These are phyloP conservation scores for Meripilus lineatus DNA, from an alignment of 1,284 basidiomycete genomes.

Conservation along the genomic window DNA sequence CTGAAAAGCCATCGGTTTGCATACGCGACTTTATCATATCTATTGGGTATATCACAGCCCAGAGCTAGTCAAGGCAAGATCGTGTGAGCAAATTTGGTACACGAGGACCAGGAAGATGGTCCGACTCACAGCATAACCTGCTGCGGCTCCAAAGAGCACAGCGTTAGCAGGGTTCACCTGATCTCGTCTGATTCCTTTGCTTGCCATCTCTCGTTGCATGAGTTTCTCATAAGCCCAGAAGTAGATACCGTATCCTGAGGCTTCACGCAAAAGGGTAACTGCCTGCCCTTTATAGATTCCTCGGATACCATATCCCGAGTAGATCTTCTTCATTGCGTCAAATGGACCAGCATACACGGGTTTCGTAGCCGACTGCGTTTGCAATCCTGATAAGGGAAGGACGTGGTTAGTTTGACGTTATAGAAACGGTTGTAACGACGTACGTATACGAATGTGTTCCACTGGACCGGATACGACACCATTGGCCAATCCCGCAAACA, in stretches of 20 bases:
- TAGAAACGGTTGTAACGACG: slow-evolving; percentile 28
- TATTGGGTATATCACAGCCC: slow-evolving; percentile 86
- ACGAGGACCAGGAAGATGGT: neutral
- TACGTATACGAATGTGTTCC: slow-evolving; percentile 96
- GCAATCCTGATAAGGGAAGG: slow-evolving; percentile 54
- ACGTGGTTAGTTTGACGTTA: slow-evolving; percentile 5
- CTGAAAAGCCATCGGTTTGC: slow-evolving; percentile 88
- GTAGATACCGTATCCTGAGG: slow-evolving; percentile 82
- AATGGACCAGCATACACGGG: slow-evolving; percentile 79
- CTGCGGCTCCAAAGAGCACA: slow-evolving; percentile 81
- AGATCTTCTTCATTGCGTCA: slow-evolving; percentile 84
- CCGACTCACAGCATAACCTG: slow-evolving; percentile 73
- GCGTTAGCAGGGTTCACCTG: slow-evolving; percentile 76
- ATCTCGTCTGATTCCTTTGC: slow-evolving; percentile 65
- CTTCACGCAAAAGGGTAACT: slow-evolving; percentile 88
- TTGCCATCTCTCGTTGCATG: slow-evolving; percentile 78
- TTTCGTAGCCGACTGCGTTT: slow-evolving; percentile 78
- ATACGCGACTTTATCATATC: slow-evolving; percentile 95
- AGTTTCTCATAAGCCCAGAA: slow-evolving; percentile 94
- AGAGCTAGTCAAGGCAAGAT: slow-evolving; percentile 44
- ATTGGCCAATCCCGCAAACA: slow-evolving; percentile 86
- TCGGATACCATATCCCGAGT: slow-evolving; percentile 64
- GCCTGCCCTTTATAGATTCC: slow-evolving; percentile 92
- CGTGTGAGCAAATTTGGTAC: neutral
- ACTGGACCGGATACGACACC: slow-evolving; percentile 93